These are phyloP conservation scores for Cryptosporidium baileyi DNA, from an alignment of 169 alveolate genomes.

Conservation along the genomic window DNA sequence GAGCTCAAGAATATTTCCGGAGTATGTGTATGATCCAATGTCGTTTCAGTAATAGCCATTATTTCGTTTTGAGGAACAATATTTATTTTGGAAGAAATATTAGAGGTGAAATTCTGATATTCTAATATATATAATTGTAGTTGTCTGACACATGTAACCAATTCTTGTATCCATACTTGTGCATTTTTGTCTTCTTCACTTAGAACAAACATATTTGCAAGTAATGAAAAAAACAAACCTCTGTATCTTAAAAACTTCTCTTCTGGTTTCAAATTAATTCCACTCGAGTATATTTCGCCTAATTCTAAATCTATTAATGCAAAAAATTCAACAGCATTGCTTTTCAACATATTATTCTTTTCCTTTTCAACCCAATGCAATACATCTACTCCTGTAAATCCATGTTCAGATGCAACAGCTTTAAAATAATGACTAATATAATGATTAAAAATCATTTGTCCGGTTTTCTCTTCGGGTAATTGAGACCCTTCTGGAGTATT, in stretches of 20 bases:
- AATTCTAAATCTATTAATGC: conserved; percentile 41
- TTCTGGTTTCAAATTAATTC: background rate
- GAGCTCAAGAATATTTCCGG: conserved; percentile 24
- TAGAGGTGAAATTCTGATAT: conserved; percentile 2
- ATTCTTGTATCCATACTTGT: conserved; percentile 57
- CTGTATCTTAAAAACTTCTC: conserved; percentile 35
- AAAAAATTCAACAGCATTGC: conserved; percentile 51
- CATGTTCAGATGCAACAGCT: conserved; percentile 52
- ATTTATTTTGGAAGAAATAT: background rate
- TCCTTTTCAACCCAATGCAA: conserved; percentile 63
- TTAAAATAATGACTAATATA: conserved; percentile 57
- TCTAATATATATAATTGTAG: conserved; percentile 46
- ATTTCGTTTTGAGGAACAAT: conserved; percentile 22
- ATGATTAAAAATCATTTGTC: conserved; percentile 48
- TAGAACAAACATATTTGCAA: conserved; percentile 68
- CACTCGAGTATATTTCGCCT: conserved; percentile 39
- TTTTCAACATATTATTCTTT: conserved; percentile 10
- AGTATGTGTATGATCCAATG: conserved; percentile 43
- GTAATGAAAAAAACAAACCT: conserved; percentile 33
- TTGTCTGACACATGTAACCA: conserved; percentile 44
- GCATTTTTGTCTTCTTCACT: conserved; percentile 27
- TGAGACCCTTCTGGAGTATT: conserved; percentile 31
- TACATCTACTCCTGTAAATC: conserved; percentile 40
- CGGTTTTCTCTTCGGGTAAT: conserved; percentile 62
- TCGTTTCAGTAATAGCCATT: background rate